phyloP scores from a whole-genome alignment of 139 green algal genomes.

The Volvox reticuliferus region DNA sequence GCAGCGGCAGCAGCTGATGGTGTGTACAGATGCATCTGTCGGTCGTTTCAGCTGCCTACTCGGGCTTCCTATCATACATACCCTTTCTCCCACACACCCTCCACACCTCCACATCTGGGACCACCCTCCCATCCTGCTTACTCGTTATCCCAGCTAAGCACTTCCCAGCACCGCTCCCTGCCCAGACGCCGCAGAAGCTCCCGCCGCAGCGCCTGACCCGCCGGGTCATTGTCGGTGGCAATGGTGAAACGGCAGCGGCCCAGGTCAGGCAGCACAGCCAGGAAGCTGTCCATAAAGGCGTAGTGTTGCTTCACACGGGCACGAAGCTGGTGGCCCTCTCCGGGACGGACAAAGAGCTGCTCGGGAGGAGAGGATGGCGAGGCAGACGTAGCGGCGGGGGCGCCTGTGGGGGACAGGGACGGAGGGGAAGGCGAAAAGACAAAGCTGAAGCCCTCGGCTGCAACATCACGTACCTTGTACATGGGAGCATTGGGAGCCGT shows the following conservation, averaged over 20 bases:
- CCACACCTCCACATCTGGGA: neutral
- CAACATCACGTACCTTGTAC: too few relatives aligned
- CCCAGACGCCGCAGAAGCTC: slow-evolving; percentile 91
- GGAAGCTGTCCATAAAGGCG: slow-evolving; percentile 88
- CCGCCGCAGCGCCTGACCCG: slow-evolving; percentile 85
- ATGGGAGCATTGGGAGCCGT: too few relatives aligned
- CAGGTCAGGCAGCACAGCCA: slow-evolving; percentile 55
- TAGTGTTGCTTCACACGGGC: slow-evolving; percentile 69
- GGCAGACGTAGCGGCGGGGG: neutral
- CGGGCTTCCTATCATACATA: neutral
- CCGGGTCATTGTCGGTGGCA: slow-evolving; percentile 88
- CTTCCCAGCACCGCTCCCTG: slow-evolving; percentile 84
- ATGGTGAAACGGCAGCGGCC: slow-evolving; percentile 67
- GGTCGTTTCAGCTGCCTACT: too few relatives aligned
- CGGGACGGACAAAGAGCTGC: neutral
- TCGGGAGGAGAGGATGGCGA: neutral
- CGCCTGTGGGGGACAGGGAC: neutral
- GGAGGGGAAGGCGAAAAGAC: neutral
- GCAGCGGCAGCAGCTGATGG: too few relatives aligned
- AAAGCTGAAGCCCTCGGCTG: neutral
- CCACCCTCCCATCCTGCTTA: neutral
- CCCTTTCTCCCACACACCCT: neutral
- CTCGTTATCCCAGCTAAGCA: slow-evolving; percentile 60
- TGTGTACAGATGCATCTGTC: too few relatives aligned
- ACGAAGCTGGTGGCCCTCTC: neutral